Evolutionary conservation across 2,329 filamentous ascomycete species (phyloP).

Genomic region (Zalaria obscura): DNA sequence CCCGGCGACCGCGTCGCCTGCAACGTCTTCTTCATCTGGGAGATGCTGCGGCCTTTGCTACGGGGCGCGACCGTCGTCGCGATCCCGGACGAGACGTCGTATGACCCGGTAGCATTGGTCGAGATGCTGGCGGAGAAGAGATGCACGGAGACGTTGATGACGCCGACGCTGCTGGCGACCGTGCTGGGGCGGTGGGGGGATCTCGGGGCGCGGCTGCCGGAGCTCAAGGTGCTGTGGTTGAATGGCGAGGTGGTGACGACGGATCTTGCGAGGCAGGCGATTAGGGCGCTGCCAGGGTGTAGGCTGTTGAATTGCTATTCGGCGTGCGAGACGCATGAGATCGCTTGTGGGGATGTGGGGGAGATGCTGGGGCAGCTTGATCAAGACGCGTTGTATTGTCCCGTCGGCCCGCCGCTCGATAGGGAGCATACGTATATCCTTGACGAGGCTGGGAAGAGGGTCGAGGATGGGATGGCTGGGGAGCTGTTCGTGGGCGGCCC

Average conservation of each 20-base stretch:
- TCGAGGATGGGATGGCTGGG: conserved; percentile 48
- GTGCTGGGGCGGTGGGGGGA: conserved; percentile 56
- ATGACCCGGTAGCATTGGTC: conserved; percentile 61
- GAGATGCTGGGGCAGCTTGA: conserved; percentile 44
- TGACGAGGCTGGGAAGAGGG: conserved; percentile 51
- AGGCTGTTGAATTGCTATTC: conserved; percentile 70
- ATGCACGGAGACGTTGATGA: conserved; percentile 74
- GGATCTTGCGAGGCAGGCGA: conserved; percentile 55
- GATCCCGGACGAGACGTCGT: conserved; percentile 62
- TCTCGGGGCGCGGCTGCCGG: conserved; percentile 47
- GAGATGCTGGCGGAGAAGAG: conserved; percentile 50
- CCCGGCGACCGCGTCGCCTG: conserved; percentile 70
- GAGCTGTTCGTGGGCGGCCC: conserved; percentile 66
- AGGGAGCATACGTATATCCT: conserved; percentile 58
- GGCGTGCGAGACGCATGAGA: conserved; percentile 69
- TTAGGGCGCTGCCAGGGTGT: conserved; percentile 52
- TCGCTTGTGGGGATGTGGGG: conserved; percentile 61
- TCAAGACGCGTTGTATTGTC: conserved; percentile 52
- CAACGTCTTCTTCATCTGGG: conserved; percentile 81
- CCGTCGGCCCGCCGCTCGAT: conserved; percentile 58
- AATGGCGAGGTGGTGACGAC: conserved; percentile 75
- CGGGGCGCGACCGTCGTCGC: conserved; percentile 63
- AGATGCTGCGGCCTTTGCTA: conserved; percentile 63
- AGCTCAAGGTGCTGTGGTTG: conserved; percentile 60
- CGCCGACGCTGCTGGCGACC: conserved; percentile 62